Evolutionary conservation across 2,329 filamentous ascomycete species (phyloP), one percentile per base, ranked within the genome.

Genomic region (Ceratocystis variospora): DNA sequence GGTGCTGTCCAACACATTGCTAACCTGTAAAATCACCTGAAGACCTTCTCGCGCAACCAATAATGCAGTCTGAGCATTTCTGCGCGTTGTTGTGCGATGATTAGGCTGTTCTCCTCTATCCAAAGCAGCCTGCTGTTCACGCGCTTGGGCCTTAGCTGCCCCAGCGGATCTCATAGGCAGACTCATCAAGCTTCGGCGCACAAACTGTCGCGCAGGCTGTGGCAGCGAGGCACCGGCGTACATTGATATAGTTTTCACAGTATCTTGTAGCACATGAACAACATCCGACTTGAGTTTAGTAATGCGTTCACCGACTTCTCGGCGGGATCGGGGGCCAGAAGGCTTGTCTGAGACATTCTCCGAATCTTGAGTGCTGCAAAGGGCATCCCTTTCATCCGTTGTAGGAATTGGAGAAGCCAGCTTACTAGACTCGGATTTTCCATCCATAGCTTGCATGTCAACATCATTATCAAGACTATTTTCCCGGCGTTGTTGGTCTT

Each of bases 21-120:
- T 94, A 62, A 99, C 90, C 74, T 96, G 91, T 0, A 85, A 83
- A 81, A 97, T 91, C 87, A 97, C 96, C 71, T 96, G 91, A 15
- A 97, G 79, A 0, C 92, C 90, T 74, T 97, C 93, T 72, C 88
- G 88, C 5, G 93, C 93, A 63, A 97, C 84, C 1, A 94, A 85
- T 12, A 97, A 78, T 66, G 95, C 91, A 50, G 88, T 82, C 70
- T 91, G 87, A 0, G 90, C 91, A 63, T 80, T 80, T 31, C 86
- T 81, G 17, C 67, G 61, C 1, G 64, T 66, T 10, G 64, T 46
- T 3, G 67, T 63, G 22, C 67, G 64, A 59, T 66, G 63, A 22
- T 50, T 68, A 3, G 67, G 67, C 37, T 41, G 50, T 41, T 68
- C 67, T 5, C 67, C 67, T 5, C 67, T 50, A 28, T 68, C 53